A percentile compares a stretch with the other conserved stretches of the same genome.
Conservation (phyloP, 2,329 filamentous ascomycete species). For the Talaromyces sp. region DNA sequence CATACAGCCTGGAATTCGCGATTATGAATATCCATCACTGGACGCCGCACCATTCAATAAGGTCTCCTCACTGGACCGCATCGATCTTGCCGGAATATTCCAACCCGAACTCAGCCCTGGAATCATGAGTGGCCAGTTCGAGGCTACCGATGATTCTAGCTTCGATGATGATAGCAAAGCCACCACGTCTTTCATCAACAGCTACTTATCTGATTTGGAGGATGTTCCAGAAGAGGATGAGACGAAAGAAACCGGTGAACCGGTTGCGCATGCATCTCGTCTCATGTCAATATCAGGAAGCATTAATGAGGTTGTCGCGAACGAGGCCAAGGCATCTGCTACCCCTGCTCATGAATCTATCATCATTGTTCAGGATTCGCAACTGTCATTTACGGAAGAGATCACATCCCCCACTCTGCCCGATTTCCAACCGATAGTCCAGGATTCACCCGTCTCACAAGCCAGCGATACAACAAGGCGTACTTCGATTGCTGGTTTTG, state of each 20-base stretch:
- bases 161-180: conserved; percentile 31
- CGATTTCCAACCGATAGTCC: conserved; percentile 24
- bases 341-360: conserved; percentile 30
- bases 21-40: conserved; percentile 28
- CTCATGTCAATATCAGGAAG: conserved; percentile 19
- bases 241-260: conserved; percentile 26
- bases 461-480: conserved; percentile 20
- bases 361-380: conserved; percentile 30
- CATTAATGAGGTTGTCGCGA: conserved; percentile 20
- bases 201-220: conserved; percentile 39
- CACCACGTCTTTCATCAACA: conserved; percentile 41
- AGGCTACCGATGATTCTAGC: not conserved
- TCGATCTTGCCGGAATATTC: conserved; percentile 23
- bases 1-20: conserved; percentile 30
- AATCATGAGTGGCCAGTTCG: not conserved
- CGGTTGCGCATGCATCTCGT: conserved; percentile 10
- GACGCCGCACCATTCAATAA: conserved; percentile 18
- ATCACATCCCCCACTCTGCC: conserved; percentile 42
- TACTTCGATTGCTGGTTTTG: conserved; percentile 23
- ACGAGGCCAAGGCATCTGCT: conserved; percentile 15
- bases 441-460: conserved; percentile 21
- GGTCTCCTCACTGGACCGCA: conserved; percentile 20
- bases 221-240: conserved; percentile 48
- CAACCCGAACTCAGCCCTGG: conserved; percentile 30
- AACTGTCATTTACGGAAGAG: conserved; percentile 44